Evolutionary conservation across 2,329 filamentous ascomycete species (phyloP).

Genomic region (Fusarium keratoplasticum): DNA sequence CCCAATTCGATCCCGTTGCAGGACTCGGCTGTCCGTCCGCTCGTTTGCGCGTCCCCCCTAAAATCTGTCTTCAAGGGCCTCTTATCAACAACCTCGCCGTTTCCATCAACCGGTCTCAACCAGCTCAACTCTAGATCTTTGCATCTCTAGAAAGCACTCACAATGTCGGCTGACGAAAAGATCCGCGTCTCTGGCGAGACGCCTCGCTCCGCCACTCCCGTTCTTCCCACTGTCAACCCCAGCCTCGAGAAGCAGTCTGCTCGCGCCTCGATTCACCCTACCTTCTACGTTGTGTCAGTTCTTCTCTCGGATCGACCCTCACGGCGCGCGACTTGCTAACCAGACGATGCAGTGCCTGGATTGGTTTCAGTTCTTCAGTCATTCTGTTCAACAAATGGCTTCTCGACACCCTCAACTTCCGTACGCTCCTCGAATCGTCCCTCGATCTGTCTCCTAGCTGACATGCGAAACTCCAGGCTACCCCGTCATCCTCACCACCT

Average conservation of each 20-base stretch:
- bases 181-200: constrained; percentile 84
- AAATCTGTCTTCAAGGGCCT: constrained; percentile 47
- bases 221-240: constrained; percentile 86
- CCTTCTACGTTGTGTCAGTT: constrained; percentile 82
- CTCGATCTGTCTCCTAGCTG: constrained; percentile 19
- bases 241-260: constrained; percentile 77
- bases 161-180: constrained; percentile 75
- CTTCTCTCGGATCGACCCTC: not conserved
- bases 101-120: constrained; percentile 30
- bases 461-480: constrained; percentile 60
- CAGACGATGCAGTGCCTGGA: constrained; percentile 79
- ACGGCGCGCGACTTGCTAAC: constrained; percentile 24
- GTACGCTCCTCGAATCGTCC: constrained; percentile 47
- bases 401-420: constrained; percentile 85
- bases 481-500: constrained; percentile 90
- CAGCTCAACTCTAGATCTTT: constrained; percentile 31
- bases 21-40: constrained; percentile 53
- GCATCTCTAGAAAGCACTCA: constrained; percentile 59
- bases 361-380: constrained; percentile 89
- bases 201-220: constrained; percentile 69
- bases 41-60: constrained; percentile 53
- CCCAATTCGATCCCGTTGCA: constrained; percentile 42
- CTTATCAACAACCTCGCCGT: constrained; percentile 40
- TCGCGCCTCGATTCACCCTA: constrained; percentile 77
- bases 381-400: constrained; percentile 99